Conservation (phyloP, 1,284 basidiomycete species). For the Neonothopanus nambi region DNA sequence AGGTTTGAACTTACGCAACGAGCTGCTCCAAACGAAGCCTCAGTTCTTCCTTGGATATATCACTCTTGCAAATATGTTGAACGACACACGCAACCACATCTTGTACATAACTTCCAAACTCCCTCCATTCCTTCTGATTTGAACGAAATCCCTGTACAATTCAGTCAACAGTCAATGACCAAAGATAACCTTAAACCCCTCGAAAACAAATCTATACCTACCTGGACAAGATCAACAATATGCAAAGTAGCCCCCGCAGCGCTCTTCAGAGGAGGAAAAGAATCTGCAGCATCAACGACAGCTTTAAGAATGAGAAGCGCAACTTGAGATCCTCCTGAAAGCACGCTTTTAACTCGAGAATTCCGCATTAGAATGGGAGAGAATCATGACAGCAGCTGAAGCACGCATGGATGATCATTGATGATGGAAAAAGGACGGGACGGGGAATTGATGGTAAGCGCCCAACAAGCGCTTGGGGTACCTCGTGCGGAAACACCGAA, state of each 20-base stretch:
- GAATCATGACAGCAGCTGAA: too few relatives aligned
- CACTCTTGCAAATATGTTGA: not conserved
- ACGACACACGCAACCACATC: slow-evolving; percentile 7
- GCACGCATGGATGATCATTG: too few relatives aligned
- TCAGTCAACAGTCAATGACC: too few relatives aligned
- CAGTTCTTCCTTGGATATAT: not conserved
- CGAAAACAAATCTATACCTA: not conserved
- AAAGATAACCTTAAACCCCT: not conserved
- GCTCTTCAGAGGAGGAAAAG: slow-evolving; percentile 7
- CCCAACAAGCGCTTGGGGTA: too few relatives aligned
- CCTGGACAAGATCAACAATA: slow-evolving; percentile 2
- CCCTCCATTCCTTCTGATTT: slow-evolving; percentile 9
- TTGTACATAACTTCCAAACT: slow-evolving; percentile 5
- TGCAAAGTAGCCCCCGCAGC: not conserved
- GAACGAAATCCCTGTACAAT: not conserved
- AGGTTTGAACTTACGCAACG: not conserved
- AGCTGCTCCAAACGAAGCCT: not conserved
- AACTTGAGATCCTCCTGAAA: not conserved
- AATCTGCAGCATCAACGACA: not conserved
- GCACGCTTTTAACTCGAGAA: not conserved
- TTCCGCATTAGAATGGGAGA: not conserved
- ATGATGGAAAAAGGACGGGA: too few relatives aligned
- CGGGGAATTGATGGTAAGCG: too few relatives aligned
- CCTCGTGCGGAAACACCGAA: too few relatives aligned
- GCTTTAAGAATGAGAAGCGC: slow-evolving; percentile 3